Evolutionary conservation across 1,284 basidiomycete genomes (phyloP), one percentile per base, ranked within the genome.

Genomic region (Boletus semigastroideus): DNA sequence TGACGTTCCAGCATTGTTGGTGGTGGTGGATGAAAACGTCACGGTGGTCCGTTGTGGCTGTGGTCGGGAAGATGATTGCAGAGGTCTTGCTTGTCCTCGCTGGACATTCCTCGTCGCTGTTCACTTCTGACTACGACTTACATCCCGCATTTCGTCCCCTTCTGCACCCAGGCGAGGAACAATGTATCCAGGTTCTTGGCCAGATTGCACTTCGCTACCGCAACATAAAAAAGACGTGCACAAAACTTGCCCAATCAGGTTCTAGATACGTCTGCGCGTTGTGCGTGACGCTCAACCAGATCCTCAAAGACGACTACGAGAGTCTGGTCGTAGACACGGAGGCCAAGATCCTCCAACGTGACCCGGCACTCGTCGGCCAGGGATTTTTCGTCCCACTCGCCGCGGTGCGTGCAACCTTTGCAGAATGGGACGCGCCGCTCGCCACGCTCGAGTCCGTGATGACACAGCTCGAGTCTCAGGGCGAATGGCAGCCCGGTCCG

Each of bases 341-440:
- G 67, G 80, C 83, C n/a, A 86, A 82, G 62, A 77, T 94, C 27
- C 76, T 94, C 33, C 73, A 73, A 37, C 80, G 84, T 46, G 90
- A 94, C 62, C 74, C 83, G 8, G 77, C 74, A 48, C 76, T 92
- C 19, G 91, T 94, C 34, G 80, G 83, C 50, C 78, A 76, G 50
- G 82, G 87, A 39, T 85, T 86, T 6, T 92, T 89, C 64, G 91
- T 94, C 3, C 91, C 92, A 1, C 73, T 94, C 28, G 89, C 92
- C 0, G 84, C 86, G 7, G 72, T 94, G 47, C 82, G 88, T 43
- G 90, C 92, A 4, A 82, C 80, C 7, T 94, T 94, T 66, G 79
- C 88, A 19, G 80, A 81, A 64, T 94, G 92, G 92, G 87, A 92
- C 60, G 85, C 87, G 10, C 91, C 90, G 16, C 74, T 94, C 44